These are phyloP conservation scores for Thermothielavioides terrestris DNA, from an alignment of 495 filamentous ascomycete species.

Conservation along the genomic window DNA sequence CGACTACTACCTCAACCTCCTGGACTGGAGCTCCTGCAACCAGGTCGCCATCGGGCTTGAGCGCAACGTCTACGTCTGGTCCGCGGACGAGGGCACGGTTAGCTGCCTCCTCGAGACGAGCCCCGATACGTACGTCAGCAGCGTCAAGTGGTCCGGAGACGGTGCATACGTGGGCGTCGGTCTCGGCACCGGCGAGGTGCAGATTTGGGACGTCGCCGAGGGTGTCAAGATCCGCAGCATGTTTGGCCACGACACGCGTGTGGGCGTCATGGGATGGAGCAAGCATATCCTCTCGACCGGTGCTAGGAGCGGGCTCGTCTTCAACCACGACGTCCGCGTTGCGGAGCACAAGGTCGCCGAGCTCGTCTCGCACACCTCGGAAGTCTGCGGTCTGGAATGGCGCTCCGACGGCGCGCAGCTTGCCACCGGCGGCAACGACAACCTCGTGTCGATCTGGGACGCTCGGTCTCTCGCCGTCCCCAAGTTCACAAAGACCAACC, in stretches of 20 bases:
- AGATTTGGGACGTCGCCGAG: conserved; percentile 99
- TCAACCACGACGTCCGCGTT: conserved; percentile 97
- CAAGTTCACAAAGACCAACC: conserved; percentile 99
- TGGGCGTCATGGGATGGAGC: conserved; percentile 97
- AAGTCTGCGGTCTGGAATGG: conserved; percentile 98
- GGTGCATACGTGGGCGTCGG: conserved; percentile 95
- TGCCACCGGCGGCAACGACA: conserved; percentile 96
- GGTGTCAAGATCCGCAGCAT: conserved; percentile 93
- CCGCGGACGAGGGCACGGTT: conserved; percentile 86
- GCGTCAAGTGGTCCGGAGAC: conserved; percentile 97
- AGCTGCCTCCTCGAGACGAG: conserved; percentile 75
- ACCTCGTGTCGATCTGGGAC: conserved; percentile 98
- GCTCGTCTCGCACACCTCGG: conserved; percentile 90
- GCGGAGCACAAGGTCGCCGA: conserved; percentile 97
- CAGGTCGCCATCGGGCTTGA: conserved; percentile 97
- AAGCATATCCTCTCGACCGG: conserved; percentile 95
- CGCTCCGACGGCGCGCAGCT: conserved; percentile 91
- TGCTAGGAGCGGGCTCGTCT: conserved; percentile 88
- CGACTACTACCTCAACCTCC: conserved; percentile 97
- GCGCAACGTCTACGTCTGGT: conserved; percentile 97
- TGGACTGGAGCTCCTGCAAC: conserved; percentile 96
- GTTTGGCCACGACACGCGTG: conserved; percentile 92
- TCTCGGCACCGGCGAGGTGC: conserved; percentile 88
- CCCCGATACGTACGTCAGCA: conserved; percentile 91
- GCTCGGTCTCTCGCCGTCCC: conserved; percentile 83